phyloP scores from a whole-genome alignment of 2,329 filamentous ascomycete genomes.

The Lojkania enalia region DNA sequence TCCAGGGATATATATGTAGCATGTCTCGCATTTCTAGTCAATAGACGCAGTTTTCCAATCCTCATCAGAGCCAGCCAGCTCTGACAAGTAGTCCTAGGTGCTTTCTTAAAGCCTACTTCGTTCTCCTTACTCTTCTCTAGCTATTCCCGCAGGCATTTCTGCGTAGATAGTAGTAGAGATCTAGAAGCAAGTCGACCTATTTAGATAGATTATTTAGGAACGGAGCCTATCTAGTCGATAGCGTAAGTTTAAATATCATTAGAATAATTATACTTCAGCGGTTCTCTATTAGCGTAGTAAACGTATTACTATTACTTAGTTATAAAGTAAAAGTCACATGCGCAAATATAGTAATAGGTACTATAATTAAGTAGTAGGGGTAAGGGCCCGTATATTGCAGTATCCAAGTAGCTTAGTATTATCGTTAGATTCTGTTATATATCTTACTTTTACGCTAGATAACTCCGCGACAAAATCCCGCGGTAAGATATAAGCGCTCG shows the following conservation, averaged over 20 bases:
- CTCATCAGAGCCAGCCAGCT: no score
- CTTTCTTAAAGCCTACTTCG: conserved; percentile 3
- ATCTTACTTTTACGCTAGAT: conserved; percentile 15
- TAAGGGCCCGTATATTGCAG: conserved; percentile 11
- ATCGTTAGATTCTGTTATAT: conserved; percentile 13
- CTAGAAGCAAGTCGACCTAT: conserved; percentile 4
- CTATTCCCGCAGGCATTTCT: conserved; percentile 5
- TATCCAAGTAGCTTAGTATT: conserved; percentile 17
- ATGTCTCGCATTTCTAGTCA: no score
- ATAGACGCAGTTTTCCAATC: no score
- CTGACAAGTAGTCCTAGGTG: no score
- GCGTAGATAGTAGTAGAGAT: conserved; percentile 4
- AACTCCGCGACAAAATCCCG: conserved; percentile 15
- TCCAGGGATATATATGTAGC: no score
- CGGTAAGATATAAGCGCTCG: conserved; percentile 15
- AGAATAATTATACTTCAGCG: conserved; percentile 5
- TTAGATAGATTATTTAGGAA: conserved; percentile 1
- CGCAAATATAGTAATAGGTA: conserved; percentile 6
- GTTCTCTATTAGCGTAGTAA: conserved; percentile 2
- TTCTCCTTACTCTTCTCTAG: conserved; percentile 6
- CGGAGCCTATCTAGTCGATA: conserved; percentile 3
- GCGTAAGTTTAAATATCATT: conserved; percentile 5
- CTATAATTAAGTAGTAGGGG: conserved; percentile 5
- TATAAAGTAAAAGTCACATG: conserved; percentile 6
- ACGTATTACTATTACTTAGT: conserved; percentile 3